These are phyloP conservation scores for Cordyceps pruinosa DNA, from an alignment of 2,329 filamentous ascomycete species.

Conservation along the genomic window DNA sequence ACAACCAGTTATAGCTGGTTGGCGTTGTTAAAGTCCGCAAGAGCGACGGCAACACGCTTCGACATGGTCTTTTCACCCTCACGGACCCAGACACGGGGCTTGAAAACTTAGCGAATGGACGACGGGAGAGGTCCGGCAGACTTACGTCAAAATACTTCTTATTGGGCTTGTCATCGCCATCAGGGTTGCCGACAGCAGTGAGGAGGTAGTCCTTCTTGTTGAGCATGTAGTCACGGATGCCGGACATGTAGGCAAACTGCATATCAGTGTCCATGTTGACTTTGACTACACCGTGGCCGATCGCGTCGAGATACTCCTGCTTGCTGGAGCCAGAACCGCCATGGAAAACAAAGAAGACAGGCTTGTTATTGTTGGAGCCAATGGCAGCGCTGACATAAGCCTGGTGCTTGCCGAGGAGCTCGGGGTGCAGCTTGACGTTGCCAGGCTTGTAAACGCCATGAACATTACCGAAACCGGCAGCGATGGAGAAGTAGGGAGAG, in stretches of 20 bases:
- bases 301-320: slow-evolving; percentile 83
- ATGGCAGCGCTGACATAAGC: slow-evolving; percentile 79
- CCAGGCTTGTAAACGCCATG: slow-evolving; percentile 98
- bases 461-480: slow-evolving; percentile 96
- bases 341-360: slow-evolving; percentile 99
- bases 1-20: slow-evolving; percentile 26
- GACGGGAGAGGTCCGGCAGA: slow-evolving; percentile 14
- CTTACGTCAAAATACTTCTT: slow-evolving; percentile 79
- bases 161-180: slow-evolving; percentile 96
- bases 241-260: slow-evolving; percentile 87
- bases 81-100: slow-evolving; percentile 90
- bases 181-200: slow-evolving; percentile 86
- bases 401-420: slow-evolving; percentile 96
- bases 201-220: slow-evolving; percentile 93
- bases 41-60: slow-evolving; percentile 68
- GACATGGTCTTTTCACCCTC: slow-evolving; percentile 98
- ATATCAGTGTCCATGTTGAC: slow-evolving; percentile 98
- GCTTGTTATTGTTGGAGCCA: slow-evolving; percentile 68
- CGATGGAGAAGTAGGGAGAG: slow-evolving; percentile 95
- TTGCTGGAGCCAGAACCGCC: slow-evolving; percentile 89
- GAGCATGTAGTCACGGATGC: slow-evolving; percentile 90
- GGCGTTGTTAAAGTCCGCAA: slow-evolving; percentile 77
- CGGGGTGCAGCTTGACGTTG: slow-evolving; percentile 94
- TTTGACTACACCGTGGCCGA: slow-evolving; percentile 93
- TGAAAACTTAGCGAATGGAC: slow-evolving; percentile 16